These are phyloP conservation scores for Fusarium succisae DNA, from an alignment of 2,329 filamentous ascomycete genomes.

Conservation along the genomic window DNA sequence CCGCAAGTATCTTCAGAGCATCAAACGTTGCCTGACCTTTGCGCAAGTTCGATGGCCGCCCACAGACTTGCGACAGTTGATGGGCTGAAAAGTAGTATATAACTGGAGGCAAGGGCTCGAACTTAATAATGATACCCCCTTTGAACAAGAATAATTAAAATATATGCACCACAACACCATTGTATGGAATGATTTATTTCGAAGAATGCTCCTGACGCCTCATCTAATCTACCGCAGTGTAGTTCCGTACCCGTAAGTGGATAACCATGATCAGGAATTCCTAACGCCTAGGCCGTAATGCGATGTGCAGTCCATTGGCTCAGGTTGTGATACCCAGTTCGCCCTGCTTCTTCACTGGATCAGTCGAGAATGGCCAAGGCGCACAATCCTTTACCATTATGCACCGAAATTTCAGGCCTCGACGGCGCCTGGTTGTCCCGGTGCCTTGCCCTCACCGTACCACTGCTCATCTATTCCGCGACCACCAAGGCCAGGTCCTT, in stretches of 20 bases:
- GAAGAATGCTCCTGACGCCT: slow-evolving; percentile 27
- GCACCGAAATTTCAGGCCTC: slow-evolving; percentile 9
- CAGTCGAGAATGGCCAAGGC: background rate
- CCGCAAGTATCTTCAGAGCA: slow-evolving; percentile 95
- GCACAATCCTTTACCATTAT: background rate
- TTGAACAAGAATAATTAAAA: slow-evolving; percentile 1
- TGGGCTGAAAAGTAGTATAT: slow-evolving; percentile 67
- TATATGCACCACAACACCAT: background rate
- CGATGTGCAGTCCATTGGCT: slow-evolving; percentile 20
- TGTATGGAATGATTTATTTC: slow-evolving; percentile 1
- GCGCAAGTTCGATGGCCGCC: slow-evolving; percentile 97
- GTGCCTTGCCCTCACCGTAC: slow-evolving; percentile 44
- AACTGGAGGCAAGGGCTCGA: background rate
- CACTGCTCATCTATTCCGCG: slow-evolving; percentile 46
- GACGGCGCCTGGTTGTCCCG: slow-evolving; percentile 4
- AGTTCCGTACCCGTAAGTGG: slow-evolving; percentile 22
- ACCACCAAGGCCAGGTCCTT: slow-evolving; percentile 4
- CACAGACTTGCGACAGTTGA: slow-evolving; percentile 89
- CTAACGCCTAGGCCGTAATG: slow-evolving; percentile 37
- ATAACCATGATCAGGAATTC: slow-evolving; percentile 37
- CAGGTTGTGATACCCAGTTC: background rate
- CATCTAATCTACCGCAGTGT: slow-evolving; percentile 27
- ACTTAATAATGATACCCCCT: slow-evolving; percentile 38
- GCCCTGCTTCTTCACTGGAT: background rate
- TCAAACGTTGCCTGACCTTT: slow-evolving; percentile 96